Base-by-base conservation (phyloP, 2,329 filamentous ascomycete species). In the Pseudonectria foliicola region DNA sequence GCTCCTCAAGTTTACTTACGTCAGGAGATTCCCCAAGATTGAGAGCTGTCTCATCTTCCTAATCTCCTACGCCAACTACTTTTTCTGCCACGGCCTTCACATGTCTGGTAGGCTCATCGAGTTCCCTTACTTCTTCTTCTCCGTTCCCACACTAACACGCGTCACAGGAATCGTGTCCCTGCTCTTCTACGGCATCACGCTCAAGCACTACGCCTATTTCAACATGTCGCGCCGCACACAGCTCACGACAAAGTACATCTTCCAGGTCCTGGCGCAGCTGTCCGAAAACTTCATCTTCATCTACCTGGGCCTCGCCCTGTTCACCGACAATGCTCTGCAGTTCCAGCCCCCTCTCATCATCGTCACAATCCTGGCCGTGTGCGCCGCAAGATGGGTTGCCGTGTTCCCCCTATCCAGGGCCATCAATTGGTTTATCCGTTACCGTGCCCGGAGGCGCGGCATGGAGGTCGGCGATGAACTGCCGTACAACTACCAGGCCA, bases 271-370 rank as follows among this genome's bases (percentile, higher is more conserved):
- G 50, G 86, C 92, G 4, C 92, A 98, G 61, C 66, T 98, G 29
- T 95, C 90, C 0, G 92, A 98, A 64, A 98, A 98, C 62, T 98
- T 98, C 59, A 98, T 98, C 62, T 98, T 98, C 67, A 98, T 98
- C 60, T 98, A 98, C 56, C 77, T 98, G 0, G 92, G 92, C 6
- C 71, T 98, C 3, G 93, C 92, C 1, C 73, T 98, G 18, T 96
- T 98, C 60, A 95, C 92, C 3, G 89, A 96, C 52, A 80, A 80
- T 34, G 78, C 85, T 32, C 71, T 95, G 15, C 79, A 86, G 40
- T 98, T 93, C 65, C 93, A 95, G 55, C 92, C 92, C 1, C 77
- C 95, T 3, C 86, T 98, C 53, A 96, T 96, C 52, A 83, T 98
- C 36, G 80, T 98, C 47, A 90, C 90, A 0, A 81, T 95, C 4